Evolutionary conservation across 441 rosid genomes (phyloP), one percentile per base, ranked within the genome.

Genomic region (Hypseocharis bilobata): DNA sequence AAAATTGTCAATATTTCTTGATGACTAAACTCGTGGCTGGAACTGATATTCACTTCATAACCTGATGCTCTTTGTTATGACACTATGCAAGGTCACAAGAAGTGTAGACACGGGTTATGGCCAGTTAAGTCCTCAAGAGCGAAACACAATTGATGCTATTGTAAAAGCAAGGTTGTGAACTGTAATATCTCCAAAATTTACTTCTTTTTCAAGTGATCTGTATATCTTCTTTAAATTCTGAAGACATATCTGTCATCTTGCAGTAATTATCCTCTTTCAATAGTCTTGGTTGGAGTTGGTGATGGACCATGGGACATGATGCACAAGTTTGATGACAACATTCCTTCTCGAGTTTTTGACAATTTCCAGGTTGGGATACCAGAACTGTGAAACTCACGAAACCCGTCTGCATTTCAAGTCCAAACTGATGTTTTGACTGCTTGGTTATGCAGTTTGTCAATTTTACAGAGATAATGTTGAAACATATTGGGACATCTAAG

Each of bases 291-390:
- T 4, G 76, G 80, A 58, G 79, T 76, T 0, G 79, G 76, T 29
- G 75, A 75, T 1, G 78, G 78, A 29, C 78, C 78, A 0, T 75
- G 75, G 78, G 78, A 71, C 60, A 68, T 65, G 71, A 72, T 76
- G 79, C 70, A 59, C 10, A 68, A 71, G 58, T 72, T 67, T 23
- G 79, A 76, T 0, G 71, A 76, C 36, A 68, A 76, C 68, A 72
- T 76, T 60, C 73, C 76, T 32, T 38, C 54, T 57, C 73, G 79
- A 20, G 70, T 68, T 65, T 76, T 76, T 19, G 80, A 76, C 49
- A 76, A 76, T 59, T 76, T 72, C 11, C 74, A 72, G 74, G 77
- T 76, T 60, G 17, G 8, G 6, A 56, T n/a, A 1, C 54, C 60
- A 4, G 23, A 69, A 23, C 26, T 4, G 4, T 1, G 23, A 2